A percentile compares a stretch with the other conserved stretches of the same genome.
These are phyloP conservation scores for Metarhizium robertsii DNA, from an alignment of 2,329 filamentous ascomycete genomes.

Conservation along the genomic window DNA sequence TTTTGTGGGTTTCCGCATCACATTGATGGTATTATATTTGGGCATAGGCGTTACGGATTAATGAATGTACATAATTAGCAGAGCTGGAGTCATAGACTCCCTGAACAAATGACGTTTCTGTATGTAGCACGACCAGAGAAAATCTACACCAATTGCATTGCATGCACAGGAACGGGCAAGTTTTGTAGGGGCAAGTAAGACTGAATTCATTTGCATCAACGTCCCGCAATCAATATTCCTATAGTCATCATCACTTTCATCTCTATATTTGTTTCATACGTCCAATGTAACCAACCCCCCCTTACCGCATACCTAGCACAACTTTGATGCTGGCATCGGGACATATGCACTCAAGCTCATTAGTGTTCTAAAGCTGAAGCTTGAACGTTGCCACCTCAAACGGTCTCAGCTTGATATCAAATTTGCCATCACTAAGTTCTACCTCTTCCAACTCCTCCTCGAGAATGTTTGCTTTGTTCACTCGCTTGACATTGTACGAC, in stretches of 20 bases:
- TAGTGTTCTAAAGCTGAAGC: conserved; percentile 38
- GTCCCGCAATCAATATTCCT: neutral
- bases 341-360: conserved; percentile 18
- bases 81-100: neutral
- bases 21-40: neutral
- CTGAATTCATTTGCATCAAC: neutral
- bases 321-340: conserved; percentile 11
- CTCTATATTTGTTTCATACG: neutral
- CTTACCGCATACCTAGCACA: conserved; percentile 7
- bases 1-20: conserved; percentile 1
- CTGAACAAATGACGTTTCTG: neutral
- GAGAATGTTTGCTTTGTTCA: conserved; percentile 75
- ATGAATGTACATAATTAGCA: conserved; percentile 10
- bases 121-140: neutral
- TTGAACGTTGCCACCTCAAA: conserved; percentile 83
- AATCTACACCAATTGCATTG: neutral
- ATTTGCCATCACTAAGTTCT: conserved; percentile 35
- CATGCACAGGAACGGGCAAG: too few species aligned
- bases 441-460: conserved; percentile 76
- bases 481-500: conserved; percentile 61
- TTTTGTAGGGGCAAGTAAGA: neutral
- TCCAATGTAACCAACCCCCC: neutral
- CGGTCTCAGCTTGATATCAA: conserved; percentile 58
- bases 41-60: conserved; percentile 15
- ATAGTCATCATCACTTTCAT: neutral